A percentile compares a stretch with the other conserved stretches of the same genome.
Evolutionary conservation across 805 yeast species (phyloP).

Genomic region (Kurtzmaniella fragi): DNA sequence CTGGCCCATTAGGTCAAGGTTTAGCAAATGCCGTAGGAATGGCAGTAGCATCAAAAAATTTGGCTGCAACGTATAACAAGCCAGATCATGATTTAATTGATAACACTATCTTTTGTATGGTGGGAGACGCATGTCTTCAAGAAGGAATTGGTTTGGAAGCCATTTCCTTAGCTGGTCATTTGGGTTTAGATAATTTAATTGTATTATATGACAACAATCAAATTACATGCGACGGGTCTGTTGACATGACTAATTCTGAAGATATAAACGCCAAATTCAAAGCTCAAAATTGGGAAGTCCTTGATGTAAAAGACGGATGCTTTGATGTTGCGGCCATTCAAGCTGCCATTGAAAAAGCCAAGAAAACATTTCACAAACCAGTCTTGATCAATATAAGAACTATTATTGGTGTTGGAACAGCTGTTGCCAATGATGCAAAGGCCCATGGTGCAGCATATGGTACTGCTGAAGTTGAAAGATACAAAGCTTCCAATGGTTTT

Average conservation of each 20-base stretch:
- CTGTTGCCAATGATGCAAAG: conserved; percentile 19
- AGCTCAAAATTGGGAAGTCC: conserved; percentile 32
- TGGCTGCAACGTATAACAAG: conserved; percentile 28
- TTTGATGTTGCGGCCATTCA: conserved; percentile 22
- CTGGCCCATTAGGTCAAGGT: conserved; percentile 42
- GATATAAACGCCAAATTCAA: conserved; percentile 24
- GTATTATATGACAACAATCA: conserved; percentile 35
- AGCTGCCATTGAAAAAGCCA: conserved; percentile 29
- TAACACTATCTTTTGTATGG: conserved; percentile 25
- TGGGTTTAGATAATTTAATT: conserved; percentile 29
- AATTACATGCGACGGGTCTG: conserved; percentile 32
- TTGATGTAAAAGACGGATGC: conserved; percentile 28
- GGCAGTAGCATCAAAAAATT: conserved; percentile 32
- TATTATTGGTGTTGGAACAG: conserved; percentile 28
- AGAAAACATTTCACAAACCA: conserved; percentile 22
- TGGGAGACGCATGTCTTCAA: conserved; percentile 39
- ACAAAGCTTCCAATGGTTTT: conserved; percentile 14
- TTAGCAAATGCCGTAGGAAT: conserved; percentile 35
- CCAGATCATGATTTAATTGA: conserved; percentile 23
- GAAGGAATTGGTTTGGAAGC: conserved; percentile 38
- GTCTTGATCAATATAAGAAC: conserved; percentile 30
- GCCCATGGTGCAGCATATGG: conserved; percentile 66
- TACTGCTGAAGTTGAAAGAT: conserved; percentile 64
- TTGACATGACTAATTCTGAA: conserved; percentile 28
- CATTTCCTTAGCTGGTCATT: conserved; percentile 34